Percentiles rank a stretch among this genome's conserved stretches.
These are phyloP conservation scores for Amoeboaphelidium protococcarum DNA, from an alignment of 371 early-diverging fungal genomes.

Conservation along the genomic window DNA sequence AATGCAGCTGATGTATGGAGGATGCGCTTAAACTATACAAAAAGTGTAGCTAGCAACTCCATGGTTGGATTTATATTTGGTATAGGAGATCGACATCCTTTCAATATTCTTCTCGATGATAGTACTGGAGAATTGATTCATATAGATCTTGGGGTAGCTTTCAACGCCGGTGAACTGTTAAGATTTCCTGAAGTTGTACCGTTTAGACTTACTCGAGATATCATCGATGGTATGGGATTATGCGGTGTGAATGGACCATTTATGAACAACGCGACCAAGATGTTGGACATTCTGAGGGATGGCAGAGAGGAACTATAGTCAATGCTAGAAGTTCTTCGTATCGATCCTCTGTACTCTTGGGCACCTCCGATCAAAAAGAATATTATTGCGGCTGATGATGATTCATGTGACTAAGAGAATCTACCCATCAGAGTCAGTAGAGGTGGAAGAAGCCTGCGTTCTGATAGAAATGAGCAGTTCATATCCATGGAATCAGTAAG, in stretches of 20 bases:
- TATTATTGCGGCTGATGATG: no score
- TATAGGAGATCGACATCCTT: slow-evolving; percentile 9
- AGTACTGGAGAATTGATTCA: slow-evolving; percentile 3
- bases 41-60: slow-evolving; percentile 4
- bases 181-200: slow-evolving; percentile 7
- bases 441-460: no score
- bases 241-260: background rate
- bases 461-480: no score
- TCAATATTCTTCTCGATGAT: slow-evolving; percentile 7
- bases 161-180: slow-evolving; percentile 5
- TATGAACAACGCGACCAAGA: slow-evolving; percentile 4
- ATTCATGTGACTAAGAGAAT: no score
- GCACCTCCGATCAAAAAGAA: background rate
- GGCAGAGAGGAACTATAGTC: slow-evolving; percentile 10
- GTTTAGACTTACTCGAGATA: slow-evolving; percentile 6
- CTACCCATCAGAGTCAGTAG: no score
- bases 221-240: slow-evolving; percentile 1
- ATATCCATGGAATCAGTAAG: no score
- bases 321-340: background rate
- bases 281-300: slow-evolving; percentile 7
- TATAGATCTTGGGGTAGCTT: slow-evolving; percentile 9
- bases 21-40: slow-evolving; percentile 1
- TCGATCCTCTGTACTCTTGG: background rate
- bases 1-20: background rate
- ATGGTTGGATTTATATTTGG: slow-evolving; percentile 8